A percentile compares a stretch with the other conserved stretches of the same genome.
These are phyloP conservation scores for Cenchrus fungigraminus DNA, from an alignment of 176 grass and related monocot species.

Conservation along the genomic window DNA sequence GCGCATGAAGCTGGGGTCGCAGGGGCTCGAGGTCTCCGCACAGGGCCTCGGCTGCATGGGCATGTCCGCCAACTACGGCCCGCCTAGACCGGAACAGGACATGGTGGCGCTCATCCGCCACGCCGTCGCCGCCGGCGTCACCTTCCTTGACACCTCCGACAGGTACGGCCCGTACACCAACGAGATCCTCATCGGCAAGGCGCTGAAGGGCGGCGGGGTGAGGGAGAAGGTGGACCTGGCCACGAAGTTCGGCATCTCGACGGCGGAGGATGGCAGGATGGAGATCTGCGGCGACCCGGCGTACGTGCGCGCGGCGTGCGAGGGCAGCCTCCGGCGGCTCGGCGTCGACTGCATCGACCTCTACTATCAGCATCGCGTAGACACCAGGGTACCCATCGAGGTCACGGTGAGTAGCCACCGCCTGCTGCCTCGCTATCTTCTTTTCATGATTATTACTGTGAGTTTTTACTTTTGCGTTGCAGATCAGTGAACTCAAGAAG, in stretches of 20 bases:
- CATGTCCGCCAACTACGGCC: constrained; percentile 74
- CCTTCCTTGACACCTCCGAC: no score
- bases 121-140: no score
- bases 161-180: no score
- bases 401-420: neutral
- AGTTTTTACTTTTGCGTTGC: neutral
- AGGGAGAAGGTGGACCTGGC: no score
- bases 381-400: constrained; percentile 48
- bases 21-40: constrained; percentile 81
- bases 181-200: no score
- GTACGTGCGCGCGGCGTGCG: constrained; percentile 30
- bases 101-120: no score
- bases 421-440: no score
- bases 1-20: constrained; percentile 71
- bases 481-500: constrained; percentile 73
- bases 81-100: neutral
- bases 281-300: neutral
- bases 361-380: constrained; percentile 61
- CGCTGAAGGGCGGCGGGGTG: no score
- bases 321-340: constrained; percentile 51
- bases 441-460: neutral
- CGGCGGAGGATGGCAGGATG: no score
- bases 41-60: constrained; percentile 87
- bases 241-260: no score
- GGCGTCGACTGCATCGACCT: constrained; percentile 64